phyloP scores from a whole-genome alignment of 179 eudicot genomes.

The Silene vulgaris region DNA sequence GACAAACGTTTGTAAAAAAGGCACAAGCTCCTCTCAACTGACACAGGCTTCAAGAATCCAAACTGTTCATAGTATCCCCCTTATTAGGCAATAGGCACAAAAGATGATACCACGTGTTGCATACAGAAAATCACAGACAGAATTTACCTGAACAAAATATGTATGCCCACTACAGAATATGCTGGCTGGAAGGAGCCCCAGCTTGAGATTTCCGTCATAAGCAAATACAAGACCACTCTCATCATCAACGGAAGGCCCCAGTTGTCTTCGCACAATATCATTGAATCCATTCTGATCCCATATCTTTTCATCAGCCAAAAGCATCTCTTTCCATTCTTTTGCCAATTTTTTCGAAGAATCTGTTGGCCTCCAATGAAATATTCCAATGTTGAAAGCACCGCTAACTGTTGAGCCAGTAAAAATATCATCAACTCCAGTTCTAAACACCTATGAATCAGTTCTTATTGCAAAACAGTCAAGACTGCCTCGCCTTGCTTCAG shows the following conservation, averaged over 20 bases:
- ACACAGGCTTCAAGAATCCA: not conserved
- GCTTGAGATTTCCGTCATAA: slow-evolving; percentile 84
- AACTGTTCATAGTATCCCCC: not conserved
- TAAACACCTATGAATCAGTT: not conserved
- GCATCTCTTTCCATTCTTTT: slow-evolving; percentile 92
- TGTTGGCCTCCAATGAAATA: slow-evolving; percentile 93
- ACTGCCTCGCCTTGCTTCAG: not conserved
- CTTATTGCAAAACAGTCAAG: not conserved
- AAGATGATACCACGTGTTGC: slow-evolving; percentile 3
- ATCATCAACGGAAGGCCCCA: slow-evolving; percentile 91
- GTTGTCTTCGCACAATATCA: slow-evolving; percentile 60
- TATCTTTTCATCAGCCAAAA: slow-evolving; percentile 78
- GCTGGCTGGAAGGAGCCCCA: slow-evolving; percentile 93
- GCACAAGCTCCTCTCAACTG: not conserved
- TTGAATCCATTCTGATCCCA: slow-evolving; percentile 99
- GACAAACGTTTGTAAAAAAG: not conserved
- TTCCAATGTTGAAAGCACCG: slow-evolving; percentile 86
- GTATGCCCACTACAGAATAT: slow-evolving; percentile 98
- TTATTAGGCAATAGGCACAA: not conserved
- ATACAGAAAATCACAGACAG: not conserved
- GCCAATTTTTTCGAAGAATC: slow-evolving; percentile 73
- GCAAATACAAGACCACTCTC: slow-evolving; percentile 89
- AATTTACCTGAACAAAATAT: slow-evolving; percentile 81
- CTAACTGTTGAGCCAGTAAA: slow-evolving; percentile 45
- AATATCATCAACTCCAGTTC: not conserved